Base-by-base conservation (phyloP, 805 yeast species). In the Metschnikowia santaceciliae region DNA sequence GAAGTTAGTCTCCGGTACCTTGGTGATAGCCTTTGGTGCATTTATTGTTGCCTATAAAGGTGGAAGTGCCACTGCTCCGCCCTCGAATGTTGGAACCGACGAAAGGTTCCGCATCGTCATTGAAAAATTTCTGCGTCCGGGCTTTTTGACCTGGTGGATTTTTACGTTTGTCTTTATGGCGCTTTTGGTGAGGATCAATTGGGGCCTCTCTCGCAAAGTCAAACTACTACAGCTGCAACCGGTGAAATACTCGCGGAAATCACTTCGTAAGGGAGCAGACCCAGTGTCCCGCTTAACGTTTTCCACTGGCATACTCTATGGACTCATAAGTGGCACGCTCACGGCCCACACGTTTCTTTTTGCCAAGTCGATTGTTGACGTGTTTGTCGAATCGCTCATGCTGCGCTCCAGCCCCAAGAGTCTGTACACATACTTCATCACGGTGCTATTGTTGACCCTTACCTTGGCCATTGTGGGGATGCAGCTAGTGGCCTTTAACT, bases 261-360 rank as follows among this genome's bases (percentile, higher is more conserved):
- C 44, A 22, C 35, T 39, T 17, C 53, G 57, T 32, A 37, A 48
- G 14, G 42, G 41, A 3, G 41, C 61, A 11, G 62, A 65, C 32
- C 50, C 48, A 15, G 51, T 50, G 6, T 46, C 58, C 14, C 54
- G 52, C 36, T 57, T 58, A 39, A 64, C 65, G 32, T 69, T 75
- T 48, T 52, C 72, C 10, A 79, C 77, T 56, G 96, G 96, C 1
- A 62, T 81, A 4, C 63, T 79, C 11, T 86, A 75, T 64, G 96
- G 96, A 1, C 61, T 81, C 17, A 71, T 82, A 4, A 81, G 90
- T 43, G 96, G 96, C 2, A 80, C 84, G 0, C 71, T 90, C 43
- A 86, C 96, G 0, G 96, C 96, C 0, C 95, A 88, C 63, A 87
- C 96, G 2, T 76, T 90, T 46, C 74, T 90, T 51, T 76, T 89